phyloP scores from a whole-genome alignment of 1,284 basidiomycete species.

The Hemileia vastatrix region DNA sequence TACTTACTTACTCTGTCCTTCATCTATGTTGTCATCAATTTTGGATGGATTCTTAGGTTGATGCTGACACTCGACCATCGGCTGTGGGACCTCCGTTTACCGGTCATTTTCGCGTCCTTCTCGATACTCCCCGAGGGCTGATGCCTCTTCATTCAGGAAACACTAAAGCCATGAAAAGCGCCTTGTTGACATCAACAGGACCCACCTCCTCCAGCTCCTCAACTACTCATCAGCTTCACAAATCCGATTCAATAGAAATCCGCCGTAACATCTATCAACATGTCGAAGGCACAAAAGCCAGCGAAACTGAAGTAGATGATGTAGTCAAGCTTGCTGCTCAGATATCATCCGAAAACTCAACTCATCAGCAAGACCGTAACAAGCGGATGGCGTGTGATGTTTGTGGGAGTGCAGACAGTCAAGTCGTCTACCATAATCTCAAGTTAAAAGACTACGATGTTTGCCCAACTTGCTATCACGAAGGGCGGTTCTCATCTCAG shows the following conservation, averaged over 20 bases:
- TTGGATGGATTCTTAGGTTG: conserved; percentile 57
- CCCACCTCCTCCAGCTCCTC: conserved; percentile 3
- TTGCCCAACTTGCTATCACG: conserved; percentile 82
- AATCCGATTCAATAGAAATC: conserved; percentile 62
- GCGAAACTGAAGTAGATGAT: conserved; percentile 33
- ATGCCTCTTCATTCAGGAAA: conserved; percentile 84
- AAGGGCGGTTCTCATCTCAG: conserved; percentile 86
- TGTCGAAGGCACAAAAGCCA: conserved; percentile 56
- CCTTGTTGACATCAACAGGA: conserved; percentile 44
- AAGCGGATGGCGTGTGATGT: conserved; percentile 20
- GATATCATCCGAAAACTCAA: conserved; percentile 16
- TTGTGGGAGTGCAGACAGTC: conserved; percentile 54
- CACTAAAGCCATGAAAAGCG: conserved; percentile 36
- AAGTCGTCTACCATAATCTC: conserved; percentile 75
- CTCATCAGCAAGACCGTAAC: conserved; percentile 5
- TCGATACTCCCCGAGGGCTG: conserved; percentile 91
- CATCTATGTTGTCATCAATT: neutral
- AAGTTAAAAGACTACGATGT: conserved; percentile 85
- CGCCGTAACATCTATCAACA: conserved; percentile 71
- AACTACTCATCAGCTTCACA: conserved; percentile 48
- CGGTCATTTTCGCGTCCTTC: conserved; percentile 92
- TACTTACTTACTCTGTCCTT: neutral
- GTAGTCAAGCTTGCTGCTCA: conserved; percentile 37
- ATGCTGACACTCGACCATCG: conserved; percentile 89
- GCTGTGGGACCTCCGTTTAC: conserved; percentile 94